Conservation (phyloP, 257 asterid genomes). For the Misopates orontium region DNA sequence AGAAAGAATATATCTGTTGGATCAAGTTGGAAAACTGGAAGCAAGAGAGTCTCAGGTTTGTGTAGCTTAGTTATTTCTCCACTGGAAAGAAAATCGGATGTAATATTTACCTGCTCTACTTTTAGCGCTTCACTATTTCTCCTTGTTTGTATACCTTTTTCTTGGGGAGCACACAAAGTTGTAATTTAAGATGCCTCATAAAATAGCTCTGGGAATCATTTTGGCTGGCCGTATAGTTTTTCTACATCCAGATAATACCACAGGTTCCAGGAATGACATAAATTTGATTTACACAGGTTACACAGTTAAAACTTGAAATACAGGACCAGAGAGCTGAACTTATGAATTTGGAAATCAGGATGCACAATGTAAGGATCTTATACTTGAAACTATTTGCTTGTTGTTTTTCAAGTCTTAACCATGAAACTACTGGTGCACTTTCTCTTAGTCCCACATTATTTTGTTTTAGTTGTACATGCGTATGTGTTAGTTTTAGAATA, state of each 20-base stretch:
- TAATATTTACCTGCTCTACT: conserved; percentile 3
- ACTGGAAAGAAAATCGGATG: conserved; percentile 4
- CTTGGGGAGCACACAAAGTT: background rate
- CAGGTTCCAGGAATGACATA: conserved; percentile 10
- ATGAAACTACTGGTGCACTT: background rate
- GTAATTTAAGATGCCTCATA: conserved; percentile 13
- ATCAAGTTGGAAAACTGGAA: conserved; percentile 42
- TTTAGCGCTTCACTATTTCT: conserved; percentile 14
- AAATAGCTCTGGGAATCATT: background rate
- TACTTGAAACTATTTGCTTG: conserved; percentile 9
- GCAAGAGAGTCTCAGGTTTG: conserved; percentile 47
- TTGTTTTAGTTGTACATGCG: background rate
- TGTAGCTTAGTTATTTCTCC: conserved; percentile 13
- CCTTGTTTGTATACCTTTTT: background rate
- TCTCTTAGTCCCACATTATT: background rate
- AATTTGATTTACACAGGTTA: conserved; percentile 31
- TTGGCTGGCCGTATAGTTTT: background rate
- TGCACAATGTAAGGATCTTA: conserved; percentile 43
- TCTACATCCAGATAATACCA: conserved; percentile 8
- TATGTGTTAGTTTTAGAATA: background rate
- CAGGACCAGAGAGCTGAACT: conserved; percentile 43
- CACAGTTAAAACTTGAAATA: conserved; percentile 38
- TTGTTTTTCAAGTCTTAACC: conserved; percentile 3
- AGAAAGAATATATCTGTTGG: conserved; percentile 47
- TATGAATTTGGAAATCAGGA: conserved; percentile 42